Evolutionary conservation across 164 flowering plant genomes (phyloP), one percentile per base, ranked within the genome.

Genomic region (Magnolia changhungtana): DNA sequence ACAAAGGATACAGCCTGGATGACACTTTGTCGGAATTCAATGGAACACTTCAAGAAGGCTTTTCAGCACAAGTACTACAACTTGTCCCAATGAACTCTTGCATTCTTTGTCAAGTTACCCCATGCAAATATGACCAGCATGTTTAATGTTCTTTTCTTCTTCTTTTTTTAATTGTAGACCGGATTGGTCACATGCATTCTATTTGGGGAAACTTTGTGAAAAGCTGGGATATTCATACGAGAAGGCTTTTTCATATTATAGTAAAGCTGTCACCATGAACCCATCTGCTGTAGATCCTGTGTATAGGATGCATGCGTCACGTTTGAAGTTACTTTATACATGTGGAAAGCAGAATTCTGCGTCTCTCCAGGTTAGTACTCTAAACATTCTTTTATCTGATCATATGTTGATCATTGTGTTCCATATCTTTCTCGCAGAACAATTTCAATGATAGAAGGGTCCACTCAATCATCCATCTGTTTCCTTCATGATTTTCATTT

Each of bases 301-400:
- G 71, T 96, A 96, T 81, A 90, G 99, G 85, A 91, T 94, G 93
- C 99, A 96, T 81, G 97, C 99, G 69, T 96, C 99, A 63, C 94
- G 99, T 74, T 78, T 96, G 83, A 96, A 96, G 88, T 78, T 92
- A 72, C 95, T 94, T 72, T 85, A 76, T 79, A 81, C 79, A 59
- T 78, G 82, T 80, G 96, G 91, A 74, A 90, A 87, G 80, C 83
- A 90, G 76, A 80, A 88, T 87, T 20, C 85, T 63, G 90, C 89
- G 70, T 84, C 81, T 76, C 78, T 94, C 45, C 89, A 90, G 97
- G 99, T 92, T 64, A 66, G 50, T 64, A 58, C 45, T 71, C 16
- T 18, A 21, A 50, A 1, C 11, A 51, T 14, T 23, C 3, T 18
- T 52, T 72, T 11, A 72, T 23, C 64, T 72, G 9, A 23, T 68